These are phyloP conservation scores for Penicillium decumbens DNA, from an alignment of 2,329 filamentous ascomycete species.

Conservation along the genomic window DNA sequence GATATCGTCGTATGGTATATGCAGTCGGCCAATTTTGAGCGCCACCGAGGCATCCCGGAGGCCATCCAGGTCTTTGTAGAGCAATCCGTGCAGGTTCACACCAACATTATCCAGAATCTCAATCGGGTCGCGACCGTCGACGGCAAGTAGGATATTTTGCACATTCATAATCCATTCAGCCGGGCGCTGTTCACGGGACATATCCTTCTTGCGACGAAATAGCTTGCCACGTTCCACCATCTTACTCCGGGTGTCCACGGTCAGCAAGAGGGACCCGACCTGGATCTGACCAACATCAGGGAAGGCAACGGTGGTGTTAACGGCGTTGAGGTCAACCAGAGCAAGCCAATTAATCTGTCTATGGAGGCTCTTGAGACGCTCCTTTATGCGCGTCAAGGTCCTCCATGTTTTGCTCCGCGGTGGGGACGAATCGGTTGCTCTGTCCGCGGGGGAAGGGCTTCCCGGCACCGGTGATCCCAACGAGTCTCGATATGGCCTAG, in stretches of 20 bases:
- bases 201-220: conserved; percentile 71
- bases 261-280: conserved; percentile 75
- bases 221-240: conserved; percentile 86
- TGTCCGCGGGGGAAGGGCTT: conserved; percentile 25
- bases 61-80: conserved; percentile 80
- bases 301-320: conserved; percentile 71
- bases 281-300: conserved; percentile 79
- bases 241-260: conserved; percentile 85
- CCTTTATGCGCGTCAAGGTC: conserved; percentile 71
- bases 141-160: conserved; percentile 81
- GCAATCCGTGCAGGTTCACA: conserved; percentile 83
- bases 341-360: conserved; percentile 82
- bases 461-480: conserved; percentile 20
- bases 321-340: conserved; percentile 81
- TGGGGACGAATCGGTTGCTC: conserved; percentile 11
- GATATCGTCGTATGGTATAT: conserved; percentile 86
- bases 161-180: conserved; percentile 92
- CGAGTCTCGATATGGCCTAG: conserved; percentile 16
- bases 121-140: conserved; percentile 75
- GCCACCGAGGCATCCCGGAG: conserved; percentile 85
- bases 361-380: conserved; percentile 80
- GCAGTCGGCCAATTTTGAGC: conserved; percentile 83
- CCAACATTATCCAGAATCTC: conserved; percentile 85
- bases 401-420: conserved; percentile 72
- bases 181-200: conserved; percentile 61